Conservation (phyloP, 75 land plant genomes). For the Picea sitchensis region DNA sequence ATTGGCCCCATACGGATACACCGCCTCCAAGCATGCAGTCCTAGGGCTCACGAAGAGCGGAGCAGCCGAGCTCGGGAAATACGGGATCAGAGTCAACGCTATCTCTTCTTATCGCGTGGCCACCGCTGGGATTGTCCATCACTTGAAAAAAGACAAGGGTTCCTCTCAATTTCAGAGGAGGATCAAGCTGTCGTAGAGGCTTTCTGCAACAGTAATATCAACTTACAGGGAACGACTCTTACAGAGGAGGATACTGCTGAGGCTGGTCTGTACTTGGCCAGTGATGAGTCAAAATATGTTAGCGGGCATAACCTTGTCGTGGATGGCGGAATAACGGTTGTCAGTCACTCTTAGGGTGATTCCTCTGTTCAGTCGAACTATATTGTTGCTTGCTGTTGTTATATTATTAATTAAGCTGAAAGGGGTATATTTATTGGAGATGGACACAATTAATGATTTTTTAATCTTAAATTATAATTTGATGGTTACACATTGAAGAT, state of each 20-base stretch:
- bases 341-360: background rate
- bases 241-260: background rate
- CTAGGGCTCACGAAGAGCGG: constrained; percentile 10
- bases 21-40: background rate
- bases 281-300: background rate
- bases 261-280: background rate
- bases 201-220: background rate
- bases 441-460: no score
- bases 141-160: background rate
- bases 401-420: no score
- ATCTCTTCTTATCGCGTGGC: constrained; percentile 8
- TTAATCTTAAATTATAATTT: no score
- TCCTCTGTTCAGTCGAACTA: no score
- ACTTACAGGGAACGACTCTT: background rate
- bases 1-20: background rate
- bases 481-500: no score
- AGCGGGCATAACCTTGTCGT: background rate
- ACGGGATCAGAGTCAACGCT: constrained; percentile 15
- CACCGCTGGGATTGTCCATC: background rate
- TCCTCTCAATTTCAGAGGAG: background rate
- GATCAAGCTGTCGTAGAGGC: background rate
- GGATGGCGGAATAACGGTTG: constrained; percentile 1
- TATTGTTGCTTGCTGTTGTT: no score
- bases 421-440: no score
- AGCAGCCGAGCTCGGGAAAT: constrained; percentile 17